Base-by-base conservation (phyloP, 2,329 filamentous ascomycete genomes). In the Biscogniauxia marginata region DNA sequence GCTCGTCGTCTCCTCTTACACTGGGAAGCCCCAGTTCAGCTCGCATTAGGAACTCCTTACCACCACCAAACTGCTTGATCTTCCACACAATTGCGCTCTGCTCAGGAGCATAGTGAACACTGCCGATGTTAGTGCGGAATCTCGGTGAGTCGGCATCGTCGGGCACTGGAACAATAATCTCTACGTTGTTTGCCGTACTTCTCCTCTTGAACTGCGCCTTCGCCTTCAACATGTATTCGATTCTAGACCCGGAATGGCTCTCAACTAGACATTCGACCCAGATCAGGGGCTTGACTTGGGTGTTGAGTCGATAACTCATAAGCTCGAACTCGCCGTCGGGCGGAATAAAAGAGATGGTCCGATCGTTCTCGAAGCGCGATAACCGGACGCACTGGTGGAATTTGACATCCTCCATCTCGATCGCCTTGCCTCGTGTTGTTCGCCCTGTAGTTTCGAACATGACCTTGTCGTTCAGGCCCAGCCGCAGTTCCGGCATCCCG, bases 401-500 rank as follows among this genome's bases (percentile, higher is more conserved):
- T 70, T 99, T 99, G 75, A 99, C 95, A 67, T 99, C 95, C 71
- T 99, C 95, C 95, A 99, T 99, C 77, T 99, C 95, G 62, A 99
- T 95, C 8, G 95, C 91, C 77, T 99, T 99, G 58, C 95, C 95
- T 68, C 95, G 81, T 44, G 93, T 98, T 16, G 93, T 91, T 59
- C 95, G 84, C 23, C 95, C 95, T 0, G 95, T 99, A 3, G 92
- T 96, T 77, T 99, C 95, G 70, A 99, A 99, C 95, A 99, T 99
- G 74, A 91, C 95, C 77, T 99, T 99, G 80, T 99, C 95, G 78
- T 99, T 99, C 71, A 99, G 78, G 4, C 95, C 95, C 50, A 99
- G 77, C 23, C 95, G 88, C 69, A 99, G 77, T 77, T 99, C 95
- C 9, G 95, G 95, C 95, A 99, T 99, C 56, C 95, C 95, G 48